phyloP scores from a whole-genome alignment of 2,329 filamentous ascomycete species.

The Botrytis aclada region DNA sequence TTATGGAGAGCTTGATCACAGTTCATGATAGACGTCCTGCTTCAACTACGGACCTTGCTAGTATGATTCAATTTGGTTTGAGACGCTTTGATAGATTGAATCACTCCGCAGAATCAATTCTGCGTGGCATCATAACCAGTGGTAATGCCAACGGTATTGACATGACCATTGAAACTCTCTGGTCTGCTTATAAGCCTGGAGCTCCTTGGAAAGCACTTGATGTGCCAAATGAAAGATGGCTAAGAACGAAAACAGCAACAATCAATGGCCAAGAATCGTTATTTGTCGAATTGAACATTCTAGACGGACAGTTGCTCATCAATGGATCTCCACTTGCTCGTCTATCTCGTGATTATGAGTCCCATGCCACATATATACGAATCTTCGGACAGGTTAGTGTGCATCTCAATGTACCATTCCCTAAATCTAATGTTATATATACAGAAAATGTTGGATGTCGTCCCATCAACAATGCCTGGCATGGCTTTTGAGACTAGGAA shows the following conservation, averaged over 20 bases:
- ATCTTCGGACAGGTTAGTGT: conserved; percentile 24
- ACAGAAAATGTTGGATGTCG: conserved; percentile 22
- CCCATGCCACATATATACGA: conserved; percentile 24
- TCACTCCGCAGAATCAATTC: conserved; percentile 25
- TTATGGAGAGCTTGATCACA: conserved; percentile 41
- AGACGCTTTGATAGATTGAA: conserved; percentile 19
- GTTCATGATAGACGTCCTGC: conserved; percentile 39
- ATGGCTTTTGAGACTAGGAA: conserved; percentile 40
- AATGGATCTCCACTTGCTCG: conserved; percentile 49
- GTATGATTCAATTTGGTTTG: conserved; percentile 5
- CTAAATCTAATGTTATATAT: conserved; percentile 12
- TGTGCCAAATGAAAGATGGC: conserved; percentile 38
- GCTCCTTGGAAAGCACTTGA: conserved; percentile 31
- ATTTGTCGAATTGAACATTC: conserved; percentile 47
- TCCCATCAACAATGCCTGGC: conserved; percentile 38
- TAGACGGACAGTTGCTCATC: conserved; percentile 52
- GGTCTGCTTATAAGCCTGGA: conserved; percentile 34
- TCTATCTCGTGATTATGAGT: conserved; percentile 46
- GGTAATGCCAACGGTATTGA: conserved; percentile 26
- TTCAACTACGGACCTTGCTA: conserved; percentile 36
- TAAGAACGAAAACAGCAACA: conserved; percentile 29
- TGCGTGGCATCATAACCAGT: conserved; percentile 17
- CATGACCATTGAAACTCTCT: conserved; percentile 31
- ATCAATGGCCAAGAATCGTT: conserved; percentile 20
- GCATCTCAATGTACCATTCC: neutral